Percentiles rank a stretch among this genome's conserved stretches.
Conservation (phyloP, 2,329 filamentous ascomycete species). For the Fusarium sp. region DNA sequence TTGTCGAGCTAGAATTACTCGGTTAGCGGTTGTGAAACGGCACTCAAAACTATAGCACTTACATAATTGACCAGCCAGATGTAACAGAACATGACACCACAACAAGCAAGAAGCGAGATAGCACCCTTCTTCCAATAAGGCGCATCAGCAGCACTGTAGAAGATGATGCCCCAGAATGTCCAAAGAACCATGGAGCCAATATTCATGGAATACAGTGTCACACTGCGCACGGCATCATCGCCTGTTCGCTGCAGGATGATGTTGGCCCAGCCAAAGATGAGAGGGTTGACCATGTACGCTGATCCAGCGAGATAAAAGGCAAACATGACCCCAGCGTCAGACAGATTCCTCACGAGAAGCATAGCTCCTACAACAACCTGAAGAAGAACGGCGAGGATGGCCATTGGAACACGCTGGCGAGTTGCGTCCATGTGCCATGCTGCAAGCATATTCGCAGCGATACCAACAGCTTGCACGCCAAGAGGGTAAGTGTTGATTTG, state of each 20-base stretch:
- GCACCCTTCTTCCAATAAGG: conserved; percentile 52
- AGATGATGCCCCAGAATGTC: conserved; percentile 57
- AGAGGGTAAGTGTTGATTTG: conserved; percentile 45
- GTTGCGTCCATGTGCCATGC: conserved; percentile 39
- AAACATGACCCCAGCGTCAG: conserved; percentile 33
- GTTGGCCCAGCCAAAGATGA: conserved; percentile 43
- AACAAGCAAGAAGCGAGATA: conserved; percentile 38
- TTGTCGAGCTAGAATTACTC: not conserved
- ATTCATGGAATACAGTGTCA: conserved; percentile 55
- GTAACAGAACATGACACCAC: conserved; percentile 30
- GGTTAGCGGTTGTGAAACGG: not conserved
- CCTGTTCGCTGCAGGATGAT: conserved; percentile 37
- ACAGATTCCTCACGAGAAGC: conserved; percentile 34
- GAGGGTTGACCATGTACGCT: conserved; percentile 41
- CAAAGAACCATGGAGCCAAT: conserved; percentile 52
- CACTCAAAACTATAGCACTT: not conserved
- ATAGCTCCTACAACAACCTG: conserved; percentile 33
- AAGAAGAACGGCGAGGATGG: conserved; percentile 17
- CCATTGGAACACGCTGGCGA: conserved; percentile 27
- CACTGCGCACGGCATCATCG: conserved; percentile 54
- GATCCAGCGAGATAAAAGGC: conserved; percentile 41
- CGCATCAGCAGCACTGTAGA: conserved; percentile 55
- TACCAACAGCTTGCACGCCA: conserved; percentile 40
- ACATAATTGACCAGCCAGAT: conserved; percentile 33
- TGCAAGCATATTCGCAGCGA: conserved; percentile 36